phyloP scores from a whole-genome alignment of 352 stramenopile species.

The Vaucheria bursata region DNA sequence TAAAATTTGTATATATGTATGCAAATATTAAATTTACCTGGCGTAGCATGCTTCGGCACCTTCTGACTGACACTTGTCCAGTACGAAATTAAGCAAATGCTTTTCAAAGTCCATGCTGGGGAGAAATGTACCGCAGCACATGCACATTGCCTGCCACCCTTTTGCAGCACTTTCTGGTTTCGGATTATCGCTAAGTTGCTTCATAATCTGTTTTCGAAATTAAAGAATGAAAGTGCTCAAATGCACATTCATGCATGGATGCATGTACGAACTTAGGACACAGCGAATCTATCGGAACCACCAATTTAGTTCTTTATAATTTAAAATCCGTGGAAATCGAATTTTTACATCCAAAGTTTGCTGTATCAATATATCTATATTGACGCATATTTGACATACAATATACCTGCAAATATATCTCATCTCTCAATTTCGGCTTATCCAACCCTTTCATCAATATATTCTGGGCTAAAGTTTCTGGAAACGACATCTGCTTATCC shows the following conservation, averaged over 20 bases:
- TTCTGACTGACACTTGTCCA: conserved; percentile 58
- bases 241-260: conserved; percentile 7
- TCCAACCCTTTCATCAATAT: conserved; percentile 79
- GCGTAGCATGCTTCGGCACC: conserved; percentile 65
- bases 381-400: not conserved
- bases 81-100: conserved; percentile 78
- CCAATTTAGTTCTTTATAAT: not conserved
- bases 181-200: conserved; percentile 80
- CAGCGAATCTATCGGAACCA: not conserved
- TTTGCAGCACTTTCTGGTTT: conserved; percentile 76
- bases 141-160: conserved; percentile 82
- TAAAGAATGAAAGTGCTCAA: not conserved
- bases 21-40: too few relatives aligned
- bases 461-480: conserved; percentile 82
- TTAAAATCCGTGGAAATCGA: not conserved
- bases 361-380: too few relatives aligned
- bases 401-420: conserved; percentile 73
- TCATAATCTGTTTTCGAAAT: conserved; percentile 62
- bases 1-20: too few relatives aligned
- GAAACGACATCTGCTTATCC: conserved; percentile 81
- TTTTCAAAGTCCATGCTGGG: conserved; percentile 71
- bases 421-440: conserved; percentile 72
- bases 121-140: conserved; percentile 79
- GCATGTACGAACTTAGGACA: not conserved
- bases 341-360: too few relatives aligned